Evolutionary conservation across 371 early-diverging fungal genomes (phyloP).

Genomic region (Mortierella sp.): DNA sequence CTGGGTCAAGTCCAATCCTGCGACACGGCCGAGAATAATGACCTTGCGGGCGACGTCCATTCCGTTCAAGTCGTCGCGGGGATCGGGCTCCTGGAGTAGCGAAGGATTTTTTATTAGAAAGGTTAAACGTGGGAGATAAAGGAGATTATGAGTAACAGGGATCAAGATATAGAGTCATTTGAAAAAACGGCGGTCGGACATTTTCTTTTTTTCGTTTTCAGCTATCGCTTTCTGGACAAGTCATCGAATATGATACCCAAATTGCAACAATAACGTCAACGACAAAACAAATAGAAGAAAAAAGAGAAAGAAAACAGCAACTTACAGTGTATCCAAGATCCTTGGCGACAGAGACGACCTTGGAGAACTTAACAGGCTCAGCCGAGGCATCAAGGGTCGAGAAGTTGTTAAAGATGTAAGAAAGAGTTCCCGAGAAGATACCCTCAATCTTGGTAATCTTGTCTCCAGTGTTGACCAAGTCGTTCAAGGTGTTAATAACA

Average conservation of each 20-base stretch:
- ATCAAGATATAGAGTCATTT: neutral
- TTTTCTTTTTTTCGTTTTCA: neutral
- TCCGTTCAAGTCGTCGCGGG: conserved; percentile 98
- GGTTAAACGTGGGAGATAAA: neutral
- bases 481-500: conserved; percentile 90
- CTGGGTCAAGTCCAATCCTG: conserved; percentile 84
- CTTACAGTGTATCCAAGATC: conserved; percentile 91
- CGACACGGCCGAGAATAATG: conserved; percentile 89
- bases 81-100: conserved; percentile 89
- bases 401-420: conserved; percentile 96
- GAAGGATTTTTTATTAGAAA: neutral
- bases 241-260: neutral
- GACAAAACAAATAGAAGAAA: neutral
- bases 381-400: conserved; percentile 72
- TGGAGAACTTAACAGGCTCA: conserved; percentile 80
- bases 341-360: conserved; percentile 92
- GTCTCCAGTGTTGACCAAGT: conserved; percentile 94
- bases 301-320: neutral
- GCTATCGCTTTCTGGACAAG: neutral
- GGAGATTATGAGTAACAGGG: conserved; percentile 5
- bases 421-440: conserved; percentile 96
- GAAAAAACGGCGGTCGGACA: conserved; percentile 3
- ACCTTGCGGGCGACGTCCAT: conserved; percentile 99
- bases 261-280: neutral
- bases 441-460: conserved; percentile 94